A percentile compares a stretch with the other conserved stretches of the same genome.
These are phyloP conservation scores for Geopyxis carbonaria DNA, from an alignment of 495 filamentous ascomycete species.

Conservation along the genomic window DNA sequence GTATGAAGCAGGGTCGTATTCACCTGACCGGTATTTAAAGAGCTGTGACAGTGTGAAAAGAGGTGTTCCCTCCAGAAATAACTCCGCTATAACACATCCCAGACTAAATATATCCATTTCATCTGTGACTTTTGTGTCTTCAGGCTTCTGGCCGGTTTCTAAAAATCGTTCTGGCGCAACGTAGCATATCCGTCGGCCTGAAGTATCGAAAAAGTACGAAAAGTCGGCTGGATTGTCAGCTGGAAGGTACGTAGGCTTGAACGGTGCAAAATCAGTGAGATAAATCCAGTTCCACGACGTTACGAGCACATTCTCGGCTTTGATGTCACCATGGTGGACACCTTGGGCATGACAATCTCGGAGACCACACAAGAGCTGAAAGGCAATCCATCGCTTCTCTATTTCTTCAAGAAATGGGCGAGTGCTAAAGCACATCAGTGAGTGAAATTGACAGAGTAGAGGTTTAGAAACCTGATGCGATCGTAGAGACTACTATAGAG, in stretches of 20 bases:
- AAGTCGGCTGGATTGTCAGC: slow-evolving; percentile 97
- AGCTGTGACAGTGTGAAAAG: slow-evolving; percentile 88
- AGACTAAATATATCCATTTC: slow-evolving; percentile 98
- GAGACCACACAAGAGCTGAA: slow-evolving; percentile 83
- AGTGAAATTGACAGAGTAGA: no score
- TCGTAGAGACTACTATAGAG: slow-evolving; percentile 95
- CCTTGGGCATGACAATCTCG: slow-evolving; percentile 84
- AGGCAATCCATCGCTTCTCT: slow-evolving; percentile 97
- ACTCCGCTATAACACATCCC: slow-evolving; percentile 91
- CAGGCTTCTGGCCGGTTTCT: slow-evolving; percentile 41
- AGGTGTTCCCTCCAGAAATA: slow-evolving; percentile 76
- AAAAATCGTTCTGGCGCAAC: slow-evolving; percentile 87
- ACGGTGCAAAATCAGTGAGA: slow-evolving; percentile 87
- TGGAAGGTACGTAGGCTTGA: slow-evolving; percentile 87
- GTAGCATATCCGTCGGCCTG: slow-evolving; percentile 85
- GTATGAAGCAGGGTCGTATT: slow-evolving; percentile 76
- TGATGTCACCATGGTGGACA: slow-evolving; percentile 94
- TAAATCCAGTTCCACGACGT: slow-evolving; percentile 99
- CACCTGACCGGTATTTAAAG: slow-evolving; percentile 78
- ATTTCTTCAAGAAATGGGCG: slow-evolving; percentile 94
- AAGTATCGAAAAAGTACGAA: slow-evolving; percentile 92
- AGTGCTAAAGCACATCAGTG: slow-evolving; percentile 39
- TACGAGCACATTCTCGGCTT: slow-evolving; percentile 88
- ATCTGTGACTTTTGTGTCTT: slow-evolving; percentile 59
- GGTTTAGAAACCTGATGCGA: slow-evolving; percentile 48